A percentile compares a stretch with the other conserved stretches of the same genome.
Evolutionary conservation across 2,329 filamentous ascomycete species (phyloP).

Genomic region (Pyrenophora teres): DNA sequence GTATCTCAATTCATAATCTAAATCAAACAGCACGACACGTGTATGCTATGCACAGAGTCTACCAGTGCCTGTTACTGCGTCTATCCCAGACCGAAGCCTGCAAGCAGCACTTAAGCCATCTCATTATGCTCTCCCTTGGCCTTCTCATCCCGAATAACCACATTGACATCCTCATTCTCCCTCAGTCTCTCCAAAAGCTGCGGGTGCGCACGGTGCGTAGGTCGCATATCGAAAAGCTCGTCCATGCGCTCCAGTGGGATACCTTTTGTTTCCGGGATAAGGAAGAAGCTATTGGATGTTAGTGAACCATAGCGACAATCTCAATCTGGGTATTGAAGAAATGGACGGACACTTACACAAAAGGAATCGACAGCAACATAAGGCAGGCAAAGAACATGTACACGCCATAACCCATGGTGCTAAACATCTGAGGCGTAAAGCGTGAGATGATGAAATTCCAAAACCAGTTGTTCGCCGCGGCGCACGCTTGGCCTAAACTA

Average conservation of each 20-base stretch:
- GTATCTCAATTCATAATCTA: too few relatives aligned
- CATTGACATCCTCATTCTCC: conserved; percentile 42
- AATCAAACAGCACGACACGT: too few relatives aligned
- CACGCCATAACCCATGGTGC: conserved; percentile 52
- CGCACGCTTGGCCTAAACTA: conserved; percentile 59
- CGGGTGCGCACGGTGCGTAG: conserved; percentile 48
- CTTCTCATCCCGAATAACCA: conserved; percentile 37
- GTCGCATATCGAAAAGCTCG: conserved; percentile 53
- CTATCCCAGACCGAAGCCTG: too few relatives aligned
- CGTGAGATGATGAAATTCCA: conserved; percentile 72
- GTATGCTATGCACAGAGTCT: too few relatives aligned
- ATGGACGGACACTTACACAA: conserved; percentile 13
- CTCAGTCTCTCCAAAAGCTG: conserved; percentile 47
- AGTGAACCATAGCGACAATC: background rate
- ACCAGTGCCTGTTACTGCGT: too few relatives aligned
- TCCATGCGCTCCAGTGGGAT: conserved; percentile 56
- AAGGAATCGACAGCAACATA: conserved; percentile 50
- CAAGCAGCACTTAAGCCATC: background rate
- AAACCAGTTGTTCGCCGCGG: conserved; percentile 69
- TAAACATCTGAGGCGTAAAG: conserved; percentile 70
- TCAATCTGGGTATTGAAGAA: too few relatives aligned
- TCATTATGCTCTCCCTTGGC: conserved; percentile 28
- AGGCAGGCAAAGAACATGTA: conserved; percentile 57
- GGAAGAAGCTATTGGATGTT: conserved; percentile 40
- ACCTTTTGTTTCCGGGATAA: conserved; percentile 51